Conservation (phyloP, 805 yeast species). For the Saturnispora saitoi region DNA sequence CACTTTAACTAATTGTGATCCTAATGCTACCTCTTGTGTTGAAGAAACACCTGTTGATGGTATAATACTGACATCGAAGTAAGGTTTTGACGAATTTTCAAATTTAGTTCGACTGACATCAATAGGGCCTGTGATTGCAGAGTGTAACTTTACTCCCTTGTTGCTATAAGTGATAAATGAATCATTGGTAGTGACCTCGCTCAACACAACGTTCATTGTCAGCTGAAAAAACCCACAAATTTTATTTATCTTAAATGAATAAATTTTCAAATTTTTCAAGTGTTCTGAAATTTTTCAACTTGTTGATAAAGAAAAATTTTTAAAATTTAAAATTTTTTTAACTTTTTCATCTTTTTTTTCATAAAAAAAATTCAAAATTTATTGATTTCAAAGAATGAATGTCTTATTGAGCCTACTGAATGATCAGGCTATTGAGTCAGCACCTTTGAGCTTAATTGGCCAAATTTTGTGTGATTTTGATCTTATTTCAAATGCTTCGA, state of each 20-base stretch:
- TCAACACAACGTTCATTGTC: not conserved
- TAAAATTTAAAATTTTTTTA: no score
- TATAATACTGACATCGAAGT: slow-evolving; percentile 67
- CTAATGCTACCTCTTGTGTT: slow-evolving; percentile 68
- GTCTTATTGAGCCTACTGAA: slow-evolving; percentile 1
- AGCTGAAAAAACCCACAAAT: not conserved
- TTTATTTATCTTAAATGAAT: not conserved
- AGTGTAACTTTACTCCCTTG: slow-evolving; percentile 51
- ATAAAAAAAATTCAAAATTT: not conserved
- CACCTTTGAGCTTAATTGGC: slow-evolving; percentile 1
- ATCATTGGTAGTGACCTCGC: slow-evolving; percentile 2
- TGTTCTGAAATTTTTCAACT: not conserved
- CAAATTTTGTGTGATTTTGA: slow-evolving; percentile 17
- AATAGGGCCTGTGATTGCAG: slow-evolving; percentile 85
- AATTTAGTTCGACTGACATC: slow-evolving; percentile 69
- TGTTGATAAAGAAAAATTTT: not conserved
- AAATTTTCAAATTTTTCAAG: not conserved
- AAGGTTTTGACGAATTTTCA: slow-evolving; percentile 71
- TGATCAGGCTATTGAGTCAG: not conserved
- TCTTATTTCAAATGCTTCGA: slow-evolving; percentile 28
- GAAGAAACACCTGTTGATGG: slow-evolving; percentile 70
- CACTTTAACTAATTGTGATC: slow-evolving; percentile 57
- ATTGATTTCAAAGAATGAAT: not conserved
- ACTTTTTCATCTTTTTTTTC: not conserved
- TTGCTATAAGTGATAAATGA: slow-evolving; percentile 35